A percentile compares a stretch with the other conserved stretches of the same genome.
These are phyloP conservation scores for Quercus phellos DNA, from an alignment of 331 rosid species.

Conservation along the genomic window DNA sequence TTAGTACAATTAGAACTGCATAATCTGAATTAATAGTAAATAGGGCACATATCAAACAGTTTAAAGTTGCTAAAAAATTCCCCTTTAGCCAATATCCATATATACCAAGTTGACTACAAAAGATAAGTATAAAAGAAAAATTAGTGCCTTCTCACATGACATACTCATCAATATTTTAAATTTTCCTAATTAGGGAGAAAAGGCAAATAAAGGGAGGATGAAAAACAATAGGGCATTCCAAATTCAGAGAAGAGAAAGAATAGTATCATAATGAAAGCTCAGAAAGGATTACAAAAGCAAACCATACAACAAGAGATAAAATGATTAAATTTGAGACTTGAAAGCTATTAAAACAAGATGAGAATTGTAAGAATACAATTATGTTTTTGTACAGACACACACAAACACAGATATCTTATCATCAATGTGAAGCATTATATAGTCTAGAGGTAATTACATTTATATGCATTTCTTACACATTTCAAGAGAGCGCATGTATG, in stretches of 20 bases:
- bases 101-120: constrained; percentile 80
- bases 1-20: neutral
- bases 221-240: constrained; percentile 1
- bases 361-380: neutral
- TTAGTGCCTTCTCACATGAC: neutral
- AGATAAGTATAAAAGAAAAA: neutral
- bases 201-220: neutral
- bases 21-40: constrained; percentile 18
- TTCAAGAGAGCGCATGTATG: no score
- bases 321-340: neutral
- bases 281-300: neutral
- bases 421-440: neutral
- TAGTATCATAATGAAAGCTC: neutral
- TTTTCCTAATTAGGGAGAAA: constrained; percentile 19
- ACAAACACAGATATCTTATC: neutral
- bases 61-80: constrained; percentile 62
- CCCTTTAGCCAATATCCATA: constrained; percentile 81
- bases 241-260: neutral
- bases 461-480: neutral
- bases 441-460: neutral
- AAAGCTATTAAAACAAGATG: neutral
- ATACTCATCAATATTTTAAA: neutral
- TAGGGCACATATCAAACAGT: constrained; percentile 55
- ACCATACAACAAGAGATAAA: neutral
- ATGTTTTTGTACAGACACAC: neutral